These are phyloP conservation scores for Pseudogymnoascus sp. DNA, from an alignment of 2,329 filamentous ascomycete species.

Conservation along the genomic window DNA sequence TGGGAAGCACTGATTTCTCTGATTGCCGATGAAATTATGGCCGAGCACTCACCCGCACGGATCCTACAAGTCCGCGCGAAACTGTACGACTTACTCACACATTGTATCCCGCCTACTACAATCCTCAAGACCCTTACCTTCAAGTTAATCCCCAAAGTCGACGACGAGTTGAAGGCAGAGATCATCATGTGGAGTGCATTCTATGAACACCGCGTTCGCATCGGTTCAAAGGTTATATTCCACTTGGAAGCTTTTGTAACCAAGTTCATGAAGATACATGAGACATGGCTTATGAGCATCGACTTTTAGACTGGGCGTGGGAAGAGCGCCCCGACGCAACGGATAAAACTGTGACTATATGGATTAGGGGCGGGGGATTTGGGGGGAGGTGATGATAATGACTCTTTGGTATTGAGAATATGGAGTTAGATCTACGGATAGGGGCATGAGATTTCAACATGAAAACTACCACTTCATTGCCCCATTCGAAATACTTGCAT, in stretches of 20 bases:
- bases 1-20: constrained; percentile 90
- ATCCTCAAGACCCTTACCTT: constrained; percentile 94
- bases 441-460: neutral
- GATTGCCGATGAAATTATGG: constrained; percentile 88
- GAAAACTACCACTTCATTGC: neutral
- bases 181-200: constrained; percentile 95
- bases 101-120: constrained; percentile 92
- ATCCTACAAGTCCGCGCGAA: constrained; percentile 85
- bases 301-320: constrained; percentile 42
- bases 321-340: neutral
- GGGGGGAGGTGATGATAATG: neutral
- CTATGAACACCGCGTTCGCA: constrained; percentile 90
- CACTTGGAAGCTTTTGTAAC: constrained; percentile 97
- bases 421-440: neutral
- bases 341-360: neutral
- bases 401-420: neutral
- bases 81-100: constrained; percentile 93
- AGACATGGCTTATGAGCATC: constrained; percentile 88
- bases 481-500: neutral
- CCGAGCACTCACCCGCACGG: constrained; percentile 82
- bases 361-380: neutral
- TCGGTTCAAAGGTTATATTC: constrained; percentile 93
- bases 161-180: constrained; percentile 83
- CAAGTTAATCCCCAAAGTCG: constrained; percentile 79
- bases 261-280: constrained; percentile 94